Base-by-base conservation (phyloP, 495 filamentous ascomycete genomes). In the Pseudevernia furfuracea region DNA sequence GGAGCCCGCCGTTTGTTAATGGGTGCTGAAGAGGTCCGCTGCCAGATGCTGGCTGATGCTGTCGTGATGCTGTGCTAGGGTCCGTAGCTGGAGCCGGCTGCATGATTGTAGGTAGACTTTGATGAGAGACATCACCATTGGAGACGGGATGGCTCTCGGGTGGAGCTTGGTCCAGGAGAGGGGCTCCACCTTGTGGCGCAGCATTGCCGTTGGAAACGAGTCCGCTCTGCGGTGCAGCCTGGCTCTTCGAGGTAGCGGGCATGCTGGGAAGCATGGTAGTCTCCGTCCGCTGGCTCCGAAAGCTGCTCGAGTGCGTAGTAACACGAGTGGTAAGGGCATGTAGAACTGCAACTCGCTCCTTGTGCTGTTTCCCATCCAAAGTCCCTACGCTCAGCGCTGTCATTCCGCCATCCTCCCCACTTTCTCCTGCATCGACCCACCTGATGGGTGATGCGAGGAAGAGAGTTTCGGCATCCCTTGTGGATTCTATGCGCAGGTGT, bases 371-470 rank as follows among this genome's bases (percentile, higher is more conserved):
- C 11, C 65, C 65, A 37, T 69, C 52, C 19, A 69, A 3, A 38
- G 39, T 64, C 19, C 67, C 67, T 5, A 69, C 67, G 38, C 64
- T 61, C 23, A 69, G 12, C 4, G 64, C 67, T 56, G 52, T 58
- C 61, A 64, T 66, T 23, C 67, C 67, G 4, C 61, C 64, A 53
- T 67, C 67, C 17, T 67, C 61, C 21, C 67, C 67, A 30, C 61
- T 64, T 10, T 67, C 60, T 11, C 58, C 67, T 21, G 38, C 58
- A 30, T 64, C 61, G 30, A 64, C 17, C 67, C 67, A 69, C 25
- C 64, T 39, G 9, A 69, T 52, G 4, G 67, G 67, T n/a, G 64
- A 48, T 34, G 64, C 56, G 11, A 67, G 30, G 43, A 69, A 62
- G 15, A 58, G 28, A 9, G 19, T 55, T 36, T 68, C 67, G 10